Conservation (phyloP, 2,329 filamentous ascomycete genomes). For the Fusarium lyarnte region DNA sequence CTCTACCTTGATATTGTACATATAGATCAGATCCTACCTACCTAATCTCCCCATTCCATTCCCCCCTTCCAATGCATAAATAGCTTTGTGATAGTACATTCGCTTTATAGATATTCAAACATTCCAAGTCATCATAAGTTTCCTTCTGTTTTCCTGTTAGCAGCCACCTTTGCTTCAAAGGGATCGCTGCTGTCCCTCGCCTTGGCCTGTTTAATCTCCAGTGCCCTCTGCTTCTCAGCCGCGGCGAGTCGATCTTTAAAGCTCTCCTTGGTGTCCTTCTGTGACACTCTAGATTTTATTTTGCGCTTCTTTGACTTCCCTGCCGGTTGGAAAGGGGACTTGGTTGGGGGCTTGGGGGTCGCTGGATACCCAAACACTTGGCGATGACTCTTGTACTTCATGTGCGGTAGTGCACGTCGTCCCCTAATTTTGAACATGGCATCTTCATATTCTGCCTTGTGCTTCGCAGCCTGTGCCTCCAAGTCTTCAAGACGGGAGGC, state of each 20-base stretch:
- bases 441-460: slow-evolving; percentile 39
- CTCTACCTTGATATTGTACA: slow-evolving; percentile 30
- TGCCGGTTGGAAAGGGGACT: slow-evolving; percentile 28
- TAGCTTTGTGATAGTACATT: slow-evolving; percentile 36
- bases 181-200: slow-evolving; percentile 11
- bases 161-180: slow-evolving; percentile 17
- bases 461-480: slow-evolving; percentile 38
- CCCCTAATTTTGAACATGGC: slow-evolving; percentile 46
- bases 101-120: slow-evolving; percentile 21
- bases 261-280: slow-evolving; percentile 5
- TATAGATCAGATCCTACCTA: slow-evolving; percentile 9
- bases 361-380: slow-evolving; percentile 43
- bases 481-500: slow-evolving; percentile 36
- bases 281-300: neutral
- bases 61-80: slow-evolving; percentile 10
- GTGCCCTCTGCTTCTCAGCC: slow-evolving; percentile 12
- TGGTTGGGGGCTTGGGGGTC: slow-evolving; percentile 24
- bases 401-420: slow-evolving; percentile 37
- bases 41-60: neutral
- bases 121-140: slow-evolving; percentile 11
- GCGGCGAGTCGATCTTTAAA: slow-evolving; percentile 18
- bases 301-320: neutral
- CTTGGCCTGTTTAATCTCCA: slow-evolving; percentile 6
- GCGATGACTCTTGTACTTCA: slow-evolving; percentile 43
- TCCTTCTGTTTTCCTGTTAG: neutral